Conservation (phyloP, 371 early-diverging fungal genomes). For the Capillidium rhysosporum region DNA sequence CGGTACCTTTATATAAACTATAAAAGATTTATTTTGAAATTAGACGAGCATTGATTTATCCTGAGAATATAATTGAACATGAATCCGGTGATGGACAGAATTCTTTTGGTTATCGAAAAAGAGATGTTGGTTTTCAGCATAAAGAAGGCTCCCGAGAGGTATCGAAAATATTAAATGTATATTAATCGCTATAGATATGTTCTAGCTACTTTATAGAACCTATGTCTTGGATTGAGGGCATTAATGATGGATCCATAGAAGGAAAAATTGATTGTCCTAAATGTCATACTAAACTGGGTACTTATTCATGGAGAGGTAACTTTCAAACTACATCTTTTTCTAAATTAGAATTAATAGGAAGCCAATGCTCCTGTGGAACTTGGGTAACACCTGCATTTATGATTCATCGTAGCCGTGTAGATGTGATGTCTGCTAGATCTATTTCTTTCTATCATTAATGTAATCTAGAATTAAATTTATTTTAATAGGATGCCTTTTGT, state of each 20-base stretch:
- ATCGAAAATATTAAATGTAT: not conserved
- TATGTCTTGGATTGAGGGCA: constrained; percentile 57
- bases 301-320: constrained; percentile 64
- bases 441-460: constrained; percentile 1
- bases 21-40: too few relatives aligned
- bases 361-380: constrained; percentile 64
- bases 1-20: constrained; percentile 19
- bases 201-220: constrained; percentile 68
- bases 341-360: constrained; percentile 8
- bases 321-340: not conserved
- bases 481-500: too few relatives aligned
- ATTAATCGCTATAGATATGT: constrained; percentile 21
- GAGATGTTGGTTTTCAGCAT: constrained; percentile 22
- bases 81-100: constrained; percentile 45
- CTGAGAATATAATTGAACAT: constrained; percentile 46
- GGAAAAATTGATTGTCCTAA: constrained; percentile 68
- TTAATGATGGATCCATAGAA: constrained; percentile 32
- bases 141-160: not conserved
- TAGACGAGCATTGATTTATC: constrained; percentile 31
- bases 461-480: not conserved
- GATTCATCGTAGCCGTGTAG: constrained; percentile 25
- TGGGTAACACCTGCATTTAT: constrained; percentile 77
- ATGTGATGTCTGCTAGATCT: constrained; percentile 7
- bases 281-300: constrained; percentile 60
- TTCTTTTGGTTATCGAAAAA: constrained; percentile 47